A percentile compares a stretch with the other conserved stretches of the same genome.
phyloP scores from a whole-genome alignment of 2,329 filamentous ascomycete species.

The Pezicula carpinea region DNA sequence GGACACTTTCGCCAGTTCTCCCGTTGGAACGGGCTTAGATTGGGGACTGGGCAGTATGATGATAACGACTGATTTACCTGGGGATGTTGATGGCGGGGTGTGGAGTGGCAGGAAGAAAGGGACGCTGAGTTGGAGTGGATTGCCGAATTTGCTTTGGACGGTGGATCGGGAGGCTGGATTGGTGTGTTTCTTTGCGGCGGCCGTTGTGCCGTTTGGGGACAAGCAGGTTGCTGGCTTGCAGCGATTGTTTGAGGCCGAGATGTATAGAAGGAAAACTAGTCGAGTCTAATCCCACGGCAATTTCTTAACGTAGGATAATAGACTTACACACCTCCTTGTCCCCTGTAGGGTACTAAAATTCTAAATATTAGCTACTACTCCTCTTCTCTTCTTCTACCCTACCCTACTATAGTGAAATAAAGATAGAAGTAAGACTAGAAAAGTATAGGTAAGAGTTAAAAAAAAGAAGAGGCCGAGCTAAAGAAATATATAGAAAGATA shows the following conservation, averaged over 20 bases:
- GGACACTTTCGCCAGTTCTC: conserved; percentile 25
- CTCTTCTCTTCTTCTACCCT: too few relatives aligned
- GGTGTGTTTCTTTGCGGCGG: conserved; percentile 36
- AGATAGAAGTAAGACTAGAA: too few relatives aligned
- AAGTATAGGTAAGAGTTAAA: too few relatives aligned
- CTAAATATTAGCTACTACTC: too few relatives aligned
- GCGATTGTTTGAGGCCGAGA: conserved; percentile 35
- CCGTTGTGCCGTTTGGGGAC: conserved; percentile 39
- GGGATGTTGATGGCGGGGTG: too few relatives aligned
- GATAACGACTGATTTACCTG: conserved; percentile 31
- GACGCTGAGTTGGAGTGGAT: conserved; percentile 39
- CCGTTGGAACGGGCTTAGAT: conserved; percentile 31
- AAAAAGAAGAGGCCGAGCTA: too few relatives aligned
- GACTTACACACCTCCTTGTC: too few relatives aligned
- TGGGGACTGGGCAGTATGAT: conserved; percentile 38
- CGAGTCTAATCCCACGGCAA: too few relatives aligned
- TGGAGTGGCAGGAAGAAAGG: conserved; percentile 32
- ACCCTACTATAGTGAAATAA: too few relatives aligned
- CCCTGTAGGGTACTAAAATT: too few relatives aligned
- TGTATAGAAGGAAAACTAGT: conserved; percentile 34
- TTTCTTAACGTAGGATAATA: too few relatives aligned
- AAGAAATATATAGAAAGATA: too few relatives aligned
- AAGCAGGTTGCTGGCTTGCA: conserved; percentile 29
- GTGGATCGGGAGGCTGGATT: conserved; percentile 35
- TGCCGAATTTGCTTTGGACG: conserved; percentile 42